Evolutionary conservation across 192 early-diverging fungal species (phyloP), one percentile per base, ranked within the genome.

Genomic region (Coemansia sp.): DNA sequence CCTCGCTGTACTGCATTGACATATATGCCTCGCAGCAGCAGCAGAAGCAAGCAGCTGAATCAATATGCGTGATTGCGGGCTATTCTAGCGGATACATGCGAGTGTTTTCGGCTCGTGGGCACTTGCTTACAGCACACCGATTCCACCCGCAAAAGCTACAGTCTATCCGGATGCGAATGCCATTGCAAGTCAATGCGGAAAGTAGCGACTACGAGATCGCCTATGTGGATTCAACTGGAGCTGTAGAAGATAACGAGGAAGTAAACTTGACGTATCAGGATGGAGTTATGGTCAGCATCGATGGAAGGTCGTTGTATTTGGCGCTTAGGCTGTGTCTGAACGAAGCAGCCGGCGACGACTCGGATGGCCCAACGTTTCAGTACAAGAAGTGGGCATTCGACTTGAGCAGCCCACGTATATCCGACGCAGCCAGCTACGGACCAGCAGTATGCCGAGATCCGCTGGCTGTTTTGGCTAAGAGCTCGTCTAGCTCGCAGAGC

Each of bases 381-480:
- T 75, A 75, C 54, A 75, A 75, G 53, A 75, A 68, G 34, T 75
- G 71, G 71, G 46, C 61, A 16, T 75, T 75, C 36, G 64, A 64
- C 14, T 20, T 75, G 26, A 55, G 52, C 38, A 63, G 34, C 10
- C 60, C 71, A n/a, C 34, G 53, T 10, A 58, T 75, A 12, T 60
- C 60, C 0, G 71, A 75, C 30, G 71, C 65, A 9, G 53, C 61
- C 30, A 75, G 65, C 54, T 75, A 64, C 15, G 71, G 71, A 1
- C 72, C 72, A 12, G 48, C 61, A 5, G 17, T 39, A 11, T 36
- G 51, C 36, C n/a, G 53, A 12, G 72, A 76, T 16, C 66, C 72
- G 14, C 43, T 76, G 17, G 41, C 62, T 3, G 40, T 41, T 4
- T 45, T 69, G 17, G 72, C 72, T 21, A 76, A 65, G 18, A 31